Base-by-base conservation (phyloP, 306 rosid species). In the Castanea crenata region DNA sequence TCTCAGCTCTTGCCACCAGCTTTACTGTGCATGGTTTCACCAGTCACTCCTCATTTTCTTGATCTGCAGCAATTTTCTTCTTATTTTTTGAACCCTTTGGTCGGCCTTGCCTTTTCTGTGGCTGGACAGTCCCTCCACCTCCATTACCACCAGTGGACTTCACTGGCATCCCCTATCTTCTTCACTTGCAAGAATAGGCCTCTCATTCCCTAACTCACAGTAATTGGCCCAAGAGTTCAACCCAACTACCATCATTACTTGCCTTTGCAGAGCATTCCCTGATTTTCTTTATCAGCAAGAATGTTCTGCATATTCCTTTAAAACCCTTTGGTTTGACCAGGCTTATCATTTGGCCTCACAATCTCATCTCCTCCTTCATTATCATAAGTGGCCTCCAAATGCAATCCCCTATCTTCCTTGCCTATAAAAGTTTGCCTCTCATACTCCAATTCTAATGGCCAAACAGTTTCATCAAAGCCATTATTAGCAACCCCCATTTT, bases 81-180 rank as follows among this genome's bases (percentile, higher is more conserved):
- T 71, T 87, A 73, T 65, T 51, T 76, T 78, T 70, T 74, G 86
- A 71, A 38, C 84, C 86, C 77, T 80, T 88, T 46, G 89, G 86
- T 29, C 82, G 82, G 78, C 87, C 89, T 1, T 27, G 76, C 84
- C 73, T 88, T 13, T 25, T 69, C 55, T 83, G 54, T 16, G 32
- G 71, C 25, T 55, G 72, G 61, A 44, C 16, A 55, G 55, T 46
- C 76, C 75, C 78, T 76, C 34, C 61, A 63, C 44, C 49, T 73
- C 76, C 81, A 69, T 68, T 61, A 72, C 46, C 68, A 55, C 54
- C 76, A 56, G 70, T 54, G 18, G 69, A 82, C 74, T 70, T 74
- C 21, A 29, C 74, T 9, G 32, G 13, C 54, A 74, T 55, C 72
- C 61, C 44, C 25, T 41, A 44, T 77, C 72, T 71, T 78, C 73